Evolutionary conservation across 2,329 filamentous ascomycete genomes (phyloP).

Genomic region (Calonectria fujianensis): DNA sequence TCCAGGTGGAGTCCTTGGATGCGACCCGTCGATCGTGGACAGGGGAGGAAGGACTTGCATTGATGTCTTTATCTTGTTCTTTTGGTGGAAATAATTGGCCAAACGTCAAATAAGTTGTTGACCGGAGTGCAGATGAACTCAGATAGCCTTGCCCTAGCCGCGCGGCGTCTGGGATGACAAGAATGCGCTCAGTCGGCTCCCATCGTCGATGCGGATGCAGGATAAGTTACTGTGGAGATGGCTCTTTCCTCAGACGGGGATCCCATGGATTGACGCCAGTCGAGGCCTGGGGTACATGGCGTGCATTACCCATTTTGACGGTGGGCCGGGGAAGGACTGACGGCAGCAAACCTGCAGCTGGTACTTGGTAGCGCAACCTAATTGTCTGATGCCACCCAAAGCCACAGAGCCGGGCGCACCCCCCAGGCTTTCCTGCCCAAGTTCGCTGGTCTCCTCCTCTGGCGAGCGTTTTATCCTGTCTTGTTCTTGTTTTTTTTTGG

Average conservation of each 20-base stretch:
- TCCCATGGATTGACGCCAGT: slow-evolving; percentile 33
- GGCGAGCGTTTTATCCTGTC: slow-evolving; percentile 19
- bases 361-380: slow-evolving; percentile 3
- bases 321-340: slow-evolving; percentile 15
- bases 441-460: not conserved
- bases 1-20: slow-evolving; percentile 31
- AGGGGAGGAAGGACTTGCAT: slow-evolving; percentile 17
- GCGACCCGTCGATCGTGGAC: slow-evolving; percentile 25
- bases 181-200: not conserved
- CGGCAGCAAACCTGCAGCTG: slow-evolving; percentile 24
- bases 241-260: slow-evolving; percentile 23
- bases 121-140: not conserved
- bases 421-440: slow-evolving; percentile 5
- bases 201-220: slow-evolving; percentile 2
- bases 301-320: slow-evolving; percentile 12
- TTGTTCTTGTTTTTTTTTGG: not conserved
- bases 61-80: not conserved
- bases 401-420: slow-evolving; percentile 26
- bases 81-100: not conserved
- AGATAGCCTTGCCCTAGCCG: not conserved
- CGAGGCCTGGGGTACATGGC: slow-evolving; percentile 35
- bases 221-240: slow-evolving; percentile 44
- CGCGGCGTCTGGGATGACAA: not conserved
- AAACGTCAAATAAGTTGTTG: not conserved
- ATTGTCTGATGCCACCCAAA: slow-evolving; percentile 26